Conservation (phyloP, 108 stramenopile genomes). For the Chaetoceros tenuissimus region DNA sequence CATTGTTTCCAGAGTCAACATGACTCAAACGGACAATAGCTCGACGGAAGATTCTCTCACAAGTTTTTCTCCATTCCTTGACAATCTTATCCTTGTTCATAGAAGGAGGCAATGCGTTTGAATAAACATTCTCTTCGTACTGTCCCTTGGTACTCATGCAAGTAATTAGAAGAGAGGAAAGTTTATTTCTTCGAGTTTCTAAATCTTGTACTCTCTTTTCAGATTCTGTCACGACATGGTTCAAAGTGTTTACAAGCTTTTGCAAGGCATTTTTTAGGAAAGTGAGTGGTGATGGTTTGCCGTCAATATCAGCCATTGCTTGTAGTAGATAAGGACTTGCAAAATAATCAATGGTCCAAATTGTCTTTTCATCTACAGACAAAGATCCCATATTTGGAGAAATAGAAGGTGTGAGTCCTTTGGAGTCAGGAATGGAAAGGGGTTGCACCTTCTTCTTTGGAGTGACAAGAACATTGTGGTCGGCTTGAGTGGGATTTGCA, state of each 20-base stretch:
- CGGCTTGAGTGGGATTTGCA: background rate
- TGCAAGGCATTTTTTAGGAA: background rate
- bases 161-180: constrained; percentile 18
- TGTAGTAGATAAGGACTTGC: background rate
- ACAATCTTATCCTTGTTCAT: constrained; percentile 15
- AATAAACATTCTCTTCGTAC: constrained; percentile 43
- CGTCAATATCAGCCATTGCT: background rate
- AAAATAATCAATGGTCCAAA: background rate
- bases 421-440: background rate
- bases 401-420: background rate
- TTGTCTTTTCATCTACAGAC: background rate
- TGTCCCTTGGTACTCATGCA: constrained; percentile 42
- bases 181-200: constrained; percentile 5
- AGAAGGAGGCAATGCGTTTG: constrained; percentile 6
- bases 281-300: background rate
- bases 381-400: background rate
- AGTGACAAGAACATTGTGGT: too few relatives aligned
- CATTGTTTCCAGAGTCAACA: constrained; percentile 39
- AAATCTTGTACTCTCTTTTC: background rate
- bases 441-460: background rate
- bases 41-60: constrained; percentile 71
- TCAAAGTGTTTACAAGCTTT: background rate
- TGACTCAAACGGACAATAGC: constrained; percentile 27
- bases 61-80: constrained; percentile 61
- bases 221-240: background rate